Conservation (phyloP, 2,329 filamentous ascomycete genomes). For the Diplodia intermedia region DNA sequence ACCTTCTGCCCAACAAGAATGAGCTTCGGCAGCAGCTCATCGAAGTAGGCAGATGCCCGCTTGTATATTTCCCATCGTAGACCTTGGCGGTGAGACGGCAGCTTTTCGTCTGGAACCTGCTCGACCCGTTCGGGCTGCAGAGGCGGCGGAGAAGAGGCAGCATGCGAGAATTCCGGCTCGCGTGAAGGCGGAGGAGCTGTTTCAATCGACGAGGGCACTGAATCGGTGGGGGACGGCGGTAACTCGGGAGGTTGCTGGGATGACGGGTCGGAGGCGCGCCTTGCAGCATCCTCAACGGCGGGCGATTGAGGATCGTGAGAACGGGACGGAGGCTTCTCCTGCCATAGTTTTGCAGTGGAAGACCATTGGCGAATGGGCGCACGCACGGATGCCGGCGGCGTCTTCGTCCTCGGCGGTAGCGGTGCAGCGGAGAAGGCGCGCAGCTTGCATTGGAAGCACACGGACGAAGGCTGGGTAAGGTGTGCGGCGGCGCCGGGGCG, state of each 20-base stretch:
- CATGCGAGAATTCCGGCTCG: neutral
- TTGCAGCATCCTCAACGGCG: constrained; percentile 7
- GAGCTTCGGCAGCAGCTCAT: constrained; percentile 83
- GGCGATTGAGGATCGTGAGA: constrained; percentile 20
- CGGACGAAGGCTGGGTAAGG: constrained; percentile 33
- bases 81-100: constrained; percentile 61
- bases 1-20: constrained; percentile 85
- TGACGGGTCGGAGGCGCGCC: constrained; percentile 11
- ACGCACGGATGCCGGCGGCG: neutral
- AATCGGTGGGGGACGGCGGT: constrained; percentile 12
- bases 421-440: constrained; percentile 37
- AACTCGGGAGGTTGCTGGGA: constrained; percentile 5
- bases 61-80: constrained; percentile 65
- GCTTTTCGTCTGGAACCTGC: constrained; percentile 48
- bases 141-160: neutral
- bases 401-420: constrained; percentile 4
- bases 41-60: constrained; percentile 77
- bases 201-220: neutral
- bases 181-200: neutral
- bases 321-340: constrained; percentile 7
- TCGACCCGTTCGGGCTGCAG: constrained; percentile 38
- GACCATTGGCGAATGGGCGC: constrained; percentile 8
- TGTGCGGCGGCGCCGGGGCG: constrained; percentile 15
- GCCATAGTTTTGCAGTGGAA: constrained; percentile 4
- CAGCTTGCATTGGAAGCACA: constrained; percentile 44